A percentile compares a stretch with the other conserved stretches of the same genome.
Conservation (phyloP, 139 green algal genomes). For the Volvox africanus region DNA sequence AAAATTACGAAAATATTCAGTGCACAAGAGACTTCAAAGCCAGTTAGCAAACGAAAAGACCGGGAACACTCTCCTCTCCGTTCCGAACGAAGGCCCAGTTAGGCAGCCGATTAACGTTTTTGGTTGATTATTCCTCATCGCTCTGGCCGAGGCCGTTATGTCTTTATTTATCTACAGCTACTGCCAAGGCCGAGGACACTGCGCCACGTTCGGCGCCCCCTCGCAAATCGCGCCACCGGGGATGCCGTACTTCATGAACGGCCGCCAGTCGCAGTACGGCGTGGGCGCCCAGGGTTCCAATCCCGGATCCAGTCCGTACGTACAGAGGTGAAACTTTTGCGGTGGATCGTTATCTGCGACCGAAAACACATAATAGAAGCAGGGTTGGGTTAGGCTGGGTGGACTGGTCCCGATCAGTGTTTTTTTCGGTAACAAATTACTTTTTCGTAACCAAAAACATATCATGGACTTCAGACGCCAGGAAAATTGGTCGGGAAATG, state of each 20-base stretch:
- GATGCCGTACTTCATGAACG: conserved; percentile 55
- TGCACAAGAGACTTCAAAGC: not conserved
- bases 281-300: conserved; percentile 22
- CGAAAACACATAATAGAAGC: not conserved
- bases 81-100: not conserved
- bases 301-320: conserved; percentile 28
- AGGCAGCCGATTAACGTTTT: not conserved
- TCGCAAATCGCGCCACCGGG: conserved; percentile 59
- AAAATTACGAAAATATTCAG: no score
- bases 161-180: not conserved
- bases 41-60: not conserved
- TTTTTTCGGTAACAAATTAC: no score
- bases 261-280: conserved; percentile 37
- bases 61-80: no score
- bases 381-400: not conserved
- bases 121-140: not conserved
- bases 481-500: no score
- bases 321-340: not conserved
- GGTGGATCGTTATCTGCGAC: conserved; percentile 28
- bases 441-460: no score
- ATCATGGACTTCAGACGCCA: no score
- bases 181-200: conserved; percentile 53
- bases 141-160: not conserved
- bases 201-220: conserved; percentile 36
- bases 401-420: no score